These are phyloP conservation scores for Populus tomentosa DNA, from an alignment of 441 rosid species.

Conservation along the genomic window DNA sequence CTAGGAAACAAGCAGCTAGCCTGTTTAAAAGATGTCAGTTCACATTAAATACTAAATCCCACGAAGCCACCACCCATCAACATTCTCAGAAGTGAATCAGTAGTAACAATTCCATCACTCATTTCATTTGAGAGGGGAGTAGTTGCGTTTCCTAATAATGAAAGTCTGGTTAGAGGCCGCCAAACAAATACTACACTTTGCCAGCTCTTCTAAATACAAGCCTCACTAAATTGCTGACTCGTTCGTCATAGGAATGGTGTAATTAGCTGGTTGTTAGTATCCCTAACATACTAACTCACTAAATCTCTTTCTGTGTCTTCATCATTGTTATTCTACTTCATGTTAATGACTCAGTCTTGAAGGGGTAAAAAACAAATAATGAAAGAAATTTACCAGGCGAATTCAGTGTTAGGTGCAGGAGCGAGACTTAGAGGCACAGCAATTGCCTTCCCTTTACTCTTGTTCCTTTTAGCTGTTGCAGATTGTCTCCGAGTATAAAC, in stretches of 20 bases:
- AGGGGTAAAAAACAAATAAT: neutral
- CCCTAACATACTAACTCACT: neutral
- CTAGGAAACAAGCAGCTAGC: neutral
- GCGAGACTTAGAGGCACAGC: conserved; percentile 6
- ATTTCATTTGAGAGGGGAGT: neutral
- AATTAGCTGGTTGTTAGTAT: neutral
- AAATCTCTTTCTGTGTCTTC: neutral
- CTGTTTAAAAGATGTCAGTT: neutral
- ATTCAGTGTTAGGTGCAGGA: conserved; percentile 6
- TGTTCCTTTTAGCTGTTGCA: conserved; percentile 5
- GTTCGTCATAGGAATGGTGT: neutral
- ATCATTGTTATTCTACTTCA: neutral
- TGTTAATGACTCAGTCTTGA: neutral
- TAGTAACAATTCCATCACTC: neutral
- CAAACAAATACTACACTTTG: neutral
- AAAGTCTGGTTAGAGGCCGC: neutral
- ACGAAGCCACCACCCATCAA: neutral
- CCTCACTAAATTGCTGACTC: neutral
- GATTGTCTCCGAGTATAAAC: conserved; percentile 20
- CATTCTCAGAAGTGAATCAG: neutral
- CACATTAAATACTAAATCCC: neutral
- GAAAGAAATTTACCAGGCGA: neutral
- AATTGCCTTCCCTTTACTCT: conserved; percentile 12
- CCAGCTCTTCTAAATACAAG: neutral
- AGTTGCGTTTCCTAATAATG: neutral